Percentiles rank a stretch among this genome's conserved stretches.
phyloP scores from a whole-genome alignment of 495 filamentous ascomycete species.

The Lophiostoma macrostomum region DNA sequence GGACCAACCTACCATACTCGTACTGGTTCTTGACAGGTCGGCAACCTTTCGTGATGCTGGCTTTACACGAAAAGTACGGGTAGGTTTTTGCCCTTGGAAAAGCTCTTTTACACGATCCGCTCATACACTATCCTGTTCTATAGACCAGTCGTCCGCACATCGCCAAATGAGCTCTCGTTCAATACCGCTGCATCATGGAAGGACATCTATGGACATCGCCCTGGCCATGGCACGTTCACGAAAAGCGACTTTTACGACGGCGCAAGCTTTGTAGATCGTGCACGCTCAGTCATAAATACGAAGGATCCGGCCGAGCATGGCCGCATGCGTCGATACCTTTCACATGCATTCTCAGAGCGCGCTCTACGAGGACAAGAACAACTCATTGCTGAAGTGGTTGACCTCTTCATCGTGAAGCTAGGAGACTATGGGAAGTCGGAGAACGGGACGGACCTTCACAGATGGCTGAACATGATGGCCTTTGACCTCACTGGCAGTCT shows the following conservation, averaged over 20 bases:
- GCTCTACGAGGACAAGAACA: conserved; percentile 3
- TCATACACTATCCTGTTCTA: not conserved
- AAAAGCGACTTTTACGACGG: conserved; percentile 2
- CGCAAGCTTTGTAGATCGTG: not conserved
- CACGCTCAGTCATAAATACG: not conserved
- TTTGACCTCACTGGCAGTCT: conserved; percentile 14
- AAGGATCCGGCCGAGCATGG: conserved; percentile 1
- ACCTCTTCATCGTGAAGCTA: not conserved
- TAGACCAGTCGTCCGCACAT: conserved; percentile 59
- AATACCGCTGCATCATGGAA: conserved; percentile 59
- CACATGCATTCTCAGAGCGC: not conserved
- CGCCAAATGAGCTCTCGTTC: conserved; percentile 61
- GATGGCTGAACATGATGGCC: not conserved
- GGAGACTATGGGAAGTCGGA: not conserved
- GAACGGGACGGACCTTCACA: not conserved
- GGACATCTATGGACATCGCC: conserved; percentile 25
- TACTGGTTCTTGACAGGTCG: conserved; percentile 12
- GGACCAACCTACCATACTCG: conserved; percentile 3
- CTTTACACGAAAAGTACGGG: conserved; percentile 48
- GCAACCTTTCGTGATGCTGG: not conserved
- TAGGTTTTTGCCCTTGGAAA: too few species aligned
- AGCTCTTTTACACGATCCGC: not conserved
- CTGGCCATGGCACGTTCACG: not conserved
- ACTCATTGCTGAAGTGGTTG: not conserved
- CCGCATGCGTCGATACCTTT: not conserved